Evolutionary conservation across 306 rosid genomes (phyloP).

Genomic region (Castanea crenata): DNA sequence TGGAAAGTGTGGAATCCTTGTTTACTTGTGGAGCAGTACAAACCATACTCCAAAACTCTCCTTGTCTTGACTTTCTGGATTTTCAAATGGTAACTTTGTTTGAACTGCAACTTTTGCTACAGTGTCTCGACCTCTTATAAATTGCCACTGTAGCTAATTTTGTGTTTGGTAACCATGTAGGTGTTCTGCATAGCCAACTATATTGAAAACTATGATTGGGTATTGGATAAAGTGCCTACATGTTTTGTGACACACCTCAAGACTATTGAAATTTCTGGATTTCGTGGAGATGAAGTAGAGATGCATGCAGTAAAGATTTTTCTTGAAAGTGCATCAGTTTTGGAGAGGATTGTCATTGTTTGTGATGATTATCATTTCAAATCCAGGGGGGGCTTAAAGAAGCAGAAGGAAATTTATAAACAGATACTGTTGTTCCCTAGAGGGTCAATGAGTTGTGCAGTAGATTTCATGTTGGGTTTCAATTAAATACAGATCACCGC

Average conservation of each 20-base stretch:
- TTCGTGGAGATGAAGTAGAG: not conserved
- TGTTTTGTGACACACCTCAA: not conserved
- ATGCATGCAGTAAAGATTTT: not conserved
- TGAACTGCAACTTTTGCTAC: not conserved
- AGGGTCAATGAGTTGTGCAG: not conserved
- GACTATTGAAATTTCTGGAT: not conserved
- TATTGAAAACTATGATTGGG: not conserved
- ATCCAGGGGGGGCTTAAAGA: not conserved
- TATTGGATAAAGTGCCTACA: not conserved
- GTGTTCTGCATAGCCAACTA: not conserved
- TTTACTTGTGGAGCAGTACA: not conserved
- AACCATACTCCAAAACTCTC: not conserved
- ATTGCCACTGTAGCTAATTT: no score
- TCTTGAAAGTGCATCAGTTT: not conserved
- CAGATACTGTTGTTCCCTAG: not conserved
- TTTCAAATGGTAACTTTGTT: not conserved
- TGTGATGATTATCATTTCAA: not conserved
- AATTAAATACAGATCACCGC: no score
- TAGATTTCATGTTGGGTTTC: not conserved
- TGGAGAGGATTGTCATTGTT: not conserved
- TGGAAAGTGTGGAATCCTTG: not conserved
- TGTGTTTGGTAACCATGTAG: not conserved
- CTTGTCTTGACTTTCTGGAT: not conserved
- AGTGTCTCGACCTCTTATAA: no score
- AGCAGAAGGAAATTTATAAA: not conserved